Conservation (phyloP, 1,139 yeast genomes). For the Kodamaea alishanica region DNA sequence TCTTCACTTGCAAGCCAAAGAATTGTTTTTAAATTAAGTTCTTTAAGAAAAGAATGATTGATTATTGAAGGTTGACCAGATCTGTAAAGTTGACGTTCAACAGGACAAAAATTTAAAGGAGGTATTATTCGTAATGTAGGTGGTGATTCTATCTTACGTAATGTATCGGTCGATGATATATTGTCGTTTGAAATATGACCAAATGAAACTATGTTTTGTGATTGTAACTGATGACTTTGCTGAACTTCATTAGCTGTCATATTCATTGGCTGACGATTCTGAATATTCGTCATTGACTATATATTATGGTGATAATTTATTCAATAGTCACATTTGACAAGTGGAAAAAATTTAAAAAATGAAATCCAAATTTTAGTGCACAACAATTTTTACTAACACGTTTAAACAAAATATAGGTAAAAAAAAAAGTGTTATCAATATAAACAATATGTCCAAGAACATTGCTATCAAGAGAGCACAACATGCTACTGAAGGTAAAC, state of each 20-base stretch:
- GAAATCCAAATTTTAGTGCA: too few relatives aligned
- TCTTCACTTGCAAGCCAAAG: slow-evolving; percentile 96
- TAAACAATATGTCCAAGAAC: slow-evolving; percentile 36
- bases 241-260: too few relatives aligned
- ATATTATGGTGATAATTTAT: too few relatives aligned
- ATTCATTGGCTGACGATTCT: too few relatives aligned
- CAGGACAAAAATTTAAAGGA: slow-evolving; percentile 93
- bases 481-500: slow-evolving; percentile 16
- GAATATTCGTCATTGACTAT: too few relatives aligned
- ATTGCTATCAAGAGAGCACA: slow-evolving; percentile 29
- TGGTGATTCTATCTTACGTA: slow-evolving; percentile 27
- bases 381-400: slow-evolving; percentile 3
- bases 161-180: slow-evolving; percentile 10
- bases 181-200: neutral
- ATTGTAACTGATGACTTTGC: too few relatives aligned
- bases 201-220: slow-evolving; percentile 11
- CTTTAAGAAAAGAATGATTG: slow-evolving; percentile 78
- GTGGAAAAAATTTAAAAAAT: too few relatives aligned
- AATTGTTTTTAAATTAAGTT: slow-evolving; percentile 71
- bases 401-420: slow-evolving; percentile 1
- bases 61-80: slow-evolving; percentile 97
- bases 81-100: slow-evolving; percentile 78
- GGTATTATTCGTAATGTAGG: slow-evolving; percentile 76
- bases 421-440: neutral
- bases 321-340: too few relatives aligned